Base-by-base conservation (phyloP, 306 rosid genomes). In the Calophaca sinica region DNA sequence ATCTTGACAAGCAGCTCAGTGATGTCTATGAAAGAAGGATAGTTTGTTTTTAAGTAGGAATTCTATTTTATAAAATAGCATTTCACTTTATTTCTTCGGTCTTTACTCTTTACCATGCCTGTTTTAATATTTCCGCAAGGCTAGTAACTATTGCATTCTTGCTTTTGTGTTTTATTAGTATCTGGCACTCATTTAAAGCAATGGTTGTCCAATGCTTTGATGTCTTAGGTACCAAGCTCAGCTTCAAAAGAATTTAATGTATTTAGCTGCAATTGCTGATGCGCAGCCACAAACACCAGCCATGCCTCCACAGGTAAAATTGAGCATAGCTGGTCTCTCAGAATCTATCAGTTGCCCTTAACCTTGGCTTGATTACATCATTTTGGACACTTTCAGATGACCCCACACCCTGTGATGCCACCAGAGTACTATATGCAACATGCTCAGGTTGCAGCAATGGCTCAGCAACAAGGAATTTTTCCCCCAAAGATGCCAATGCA, bases 241-340 rank as follows among this genome's bases (percentile, higher is more conserved):
- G 86, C 98, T 93, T 81, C 98, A 93, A 83, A 93, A 89, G 87
- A 93, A 93, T 81, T 86, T 93, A 72, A 93, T 93, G 97, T 91
- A 93, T 79, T 77, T 93, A 76, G 98, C 98, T 57, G 98, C 98
- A 70, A 93, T 91, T 89, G 98, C 98, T 70, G 97, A 93, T 82
- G 90, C 96, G 5, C 98, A 93, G 76, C 98, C 98, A 38, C 97
- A 82, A 81, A 83, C 91, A 32, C 86, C 97, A 5, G 36, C 96
- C 49, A 82, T 91, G 84, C 90, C 98, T 63, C 88, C 96, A 7
- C 98, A 93, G 93, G 98, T 83, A 50, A 69, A 68, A 71, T 65
- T 36, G 20, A 32, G 35, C 60, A 46, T 78, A 45, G 55, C 68
- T 55, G 2, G 14, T 36, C 13, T 28, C 46, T 62, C 8, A 2